Evolutionary conservation across 148 eudicot species (phyloP), one percentile per base, ranked within the genome.

Genomic region (Rhododendron ferrugineum): DNA sequence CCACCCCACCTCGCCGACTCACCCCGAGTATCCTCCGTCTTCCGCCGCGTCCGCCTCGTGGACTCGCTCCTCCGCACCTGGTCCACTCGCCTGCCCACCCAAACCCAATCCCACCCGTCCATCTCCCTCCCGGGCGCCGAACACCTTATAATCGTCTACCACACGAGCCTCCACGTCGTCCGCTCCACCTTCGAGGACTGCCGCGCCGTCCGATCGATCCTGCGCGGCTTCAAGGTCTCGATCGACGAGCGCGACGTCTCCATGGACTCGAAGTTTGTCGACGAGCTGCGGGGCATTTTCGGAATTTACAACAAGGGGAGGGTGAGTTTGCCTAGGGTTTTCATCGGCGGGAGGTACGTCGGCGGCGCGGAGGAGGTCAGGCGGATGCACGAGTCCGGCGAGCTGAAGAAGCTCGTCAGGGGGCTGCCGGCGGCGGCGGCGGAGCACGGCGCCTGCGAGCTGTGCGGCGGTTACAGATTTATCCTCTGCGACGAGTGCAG

Each of bases 291-390:
- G 44, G 77, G 52, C 26, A 84, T 92, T 42, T 76, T 95, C 18
- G 91, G 92, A 1, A 42, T 40, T 3, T 37, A 78, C 0, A 72
- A 23, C 7, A 84, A 66, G 54, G 80, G 88, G 5, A 83, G 76
- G 26, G 50, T 91, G 80, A 72, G 86, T 9, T 40, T 95, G 54
- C 98, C 98, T 0, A 85, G 90, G 80, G 98, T 95, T 2, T 95
- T 95, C 72, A 88, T 94, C 20, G 94, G 90, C 34, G 96, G 98
- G 1, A 82, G 88, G 42, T 95, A 93, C 85, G 46, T 95, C 9
- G 98, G 98, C 37, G 98, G 98, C 4, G 96, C 92, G 13, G 98
- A 95, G 15, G 98, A 95, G 85, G 80, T 95, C 28, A 60, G 84
- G 89, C 87, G 86, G 7, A 86, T 95, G 1, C 88, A 93, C 86